Conservation (phyloP, 768 basidiomycete species). For the Tylopilus rubrobrunneus region DNA sequence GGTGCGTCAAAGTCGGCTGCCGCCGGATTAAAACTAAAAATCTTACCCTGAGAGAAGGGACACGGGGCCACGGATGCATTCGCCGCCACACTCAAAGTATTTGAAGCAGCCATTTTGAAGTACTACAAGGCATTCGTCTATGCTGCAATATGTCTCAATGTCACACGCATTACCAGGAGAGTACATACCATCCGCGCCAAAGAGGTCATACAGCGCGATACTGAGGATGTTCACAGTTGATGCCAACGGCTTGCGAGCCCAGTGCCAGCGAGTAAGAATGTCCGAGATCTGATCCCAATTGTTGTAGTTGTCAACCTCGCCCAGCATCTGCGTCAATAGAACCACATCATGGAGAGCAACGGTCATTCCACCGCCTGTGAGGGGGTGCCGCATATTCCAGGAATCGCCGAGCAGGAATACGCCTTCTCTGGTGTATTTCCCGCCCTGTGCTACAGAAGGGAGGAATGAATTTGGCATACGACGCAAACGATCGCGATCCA, state of each 20-base stretch:
- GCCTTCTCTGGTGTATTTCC: constrained; percentile 51
- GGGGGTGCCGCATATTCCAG: constrained; percentile 98
- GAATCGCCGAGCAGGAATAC: constrained; percentile 89
- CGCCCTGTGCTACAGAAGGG: constrained; percentile 68
- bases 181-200: constrained; percentile 84
- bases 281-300: constrained; percentile 51
- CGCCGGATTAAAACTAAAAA: not conserved
- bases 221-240: constrained; percentile 91
- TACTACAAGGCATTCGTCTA: constrained; percentile 59
- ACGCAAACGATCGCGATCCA: constrained; percentile 78
- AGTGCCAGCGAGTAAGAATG: constrained; percentile 73
- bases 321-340: constrained; percentile 60
- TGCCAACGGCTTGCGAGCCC: constrained; percentile 77
- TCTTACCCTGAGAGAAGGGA: constrained; percentile 83
- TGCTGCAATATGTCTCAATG: constrained; percentile 1
- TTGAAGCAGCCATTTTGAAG: constrained; percentile 90
- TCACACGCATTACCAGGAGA: not conserved
- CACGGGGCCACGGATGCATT: constrained; percentile 85
- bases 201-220: constrained; percentile 90
- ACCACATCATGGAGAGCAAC: constrained; percentile 89
- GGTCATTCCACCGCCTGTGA: constrained; percentile 98
- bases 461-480: constrained; percentile 97
- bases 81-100: constrained; percentile 93
- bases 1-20: not conserved
- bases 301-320: constrained; percentile 36